Percentiles rank a stretch among this genome's conserved stretches.
These are phyloP conservation scores for Sonneratia caseolaris DNA, from an alignment of 345 rosid genomes.

Conservation along the genomic window DNA sequence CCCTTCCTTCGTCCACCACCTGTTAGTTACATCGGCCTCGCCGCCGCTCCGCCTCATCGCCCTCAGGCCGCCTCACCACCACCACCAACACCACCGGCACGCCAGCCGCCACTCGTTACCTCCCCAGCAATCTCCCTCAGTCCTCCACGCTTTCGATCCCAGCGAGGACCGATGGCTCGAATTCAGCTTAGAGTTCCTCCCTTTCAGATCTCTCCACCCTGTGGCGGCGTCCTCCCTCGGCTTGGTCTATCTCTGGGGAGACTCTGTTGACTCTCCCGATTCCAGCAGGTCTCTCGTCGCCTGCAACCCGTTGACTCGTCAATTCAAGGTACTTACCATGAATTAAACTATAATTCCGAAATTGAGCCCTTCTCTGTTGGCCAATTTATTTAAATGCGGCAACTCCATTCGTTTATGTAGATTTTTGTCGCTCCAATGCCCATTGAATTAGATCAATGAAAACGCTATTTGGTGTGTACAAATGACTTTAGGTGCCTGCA, in stretches of 20 bases:
- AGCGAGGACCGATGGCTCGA: conserved; percentile 46
- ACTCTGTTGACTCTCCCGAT: conserved; percentile 33
- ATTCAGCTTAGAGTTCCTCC: conserved; percentile 60
- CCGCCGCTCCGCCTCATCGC: conserved; percentile 61
- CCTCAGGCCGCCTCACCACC: conserved; percentile 32
- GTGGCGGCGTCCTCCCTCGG: conserved; percentile 66
- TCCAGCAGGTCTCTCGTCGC: conserved; percentile 57
- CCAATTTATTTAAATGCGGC: neutral
- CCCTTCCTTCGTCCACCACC: conserved; percentile 32
- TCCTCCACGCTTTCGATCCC: conserved; percentile 61
- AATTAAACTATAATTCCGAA: neutral
- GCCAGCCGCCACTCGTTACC: conserved; percentile 27
- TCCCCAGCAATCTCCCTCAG: conserved; percentile 5
- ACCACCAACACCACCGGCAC: conserved; percentile 10
- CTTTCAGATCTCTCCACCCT: conserved; percentile 58
- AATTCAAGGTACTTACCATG: conserved; percentile 16
- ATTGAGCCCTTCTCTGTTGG: neutral
- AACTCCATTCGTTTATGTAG: neutral
- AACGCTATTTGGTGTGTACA: neutral
- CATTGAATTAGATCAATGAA: neutral
- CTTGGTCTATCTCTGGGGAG: conserved; percentile 64
- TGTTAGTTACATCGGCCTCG: conserved; percentile 2
- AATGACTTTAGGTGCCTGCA: too few relatives aligned
- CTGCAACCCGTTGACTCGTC: conserved; percentile 70
- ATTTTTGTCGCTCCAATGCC: neutral